These are phyloP conservation scores for Puccinia hordei DNA, from an alignment of 1,284 basidiomycete genomes.

Conservation along the genomic window DNA sequence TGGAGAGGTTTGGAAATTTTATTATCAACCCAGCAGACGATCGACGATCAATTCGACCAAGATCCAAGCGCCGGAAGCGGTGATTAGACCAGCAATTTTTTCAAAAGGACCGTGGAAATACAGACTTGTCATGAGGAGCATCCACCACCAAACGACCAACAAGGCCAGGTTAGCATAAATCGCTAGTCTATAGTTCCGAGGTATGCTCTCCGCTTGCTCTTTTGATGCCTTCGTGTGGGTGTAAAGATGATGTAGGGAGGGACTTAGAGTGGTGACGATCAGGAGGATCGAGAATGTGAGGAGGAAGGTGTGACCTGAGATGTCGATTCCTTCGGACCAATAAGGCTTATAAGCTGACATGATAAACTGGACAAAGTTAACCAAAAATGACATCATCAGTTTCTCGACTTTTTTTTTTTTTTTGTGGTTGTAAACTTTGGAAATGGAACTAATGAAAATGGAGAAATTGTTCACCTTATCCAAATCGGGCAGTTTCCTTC, in stretches of 20 bases:
- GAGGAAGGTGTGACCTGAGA: constrained; percentile 59
- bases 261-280: constrained; percentile 52
- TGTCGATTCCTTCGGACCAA: constrained; percentile 57
- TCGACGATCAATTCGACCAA: constrained; percentile 54
- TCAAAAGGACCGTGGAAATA: constrained; percentile 59
- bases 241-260: constrained; percentile 11
- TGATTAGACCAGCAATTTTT: constrained; percentile 56
- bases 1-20: too few species aligned
- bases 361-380: not conserved
- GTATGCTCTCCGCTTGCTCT: not conserved
- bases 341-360: constrained; percentile 16
- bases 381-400: not conserved
- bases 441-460: not conserved
- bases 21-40: not conserved
- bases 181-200: not conserved
- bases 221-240: not conserved
- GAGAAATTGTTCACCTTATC: not conserved
- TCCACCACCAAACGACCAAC: constrained; percentile 56
- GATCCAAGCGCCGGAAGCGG: constrained; percentile 55
- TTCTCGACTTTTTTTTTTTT: not conserved
- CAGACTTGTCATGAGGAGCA: constrained; percentile 58
- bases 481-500: constrained; percentile 5
- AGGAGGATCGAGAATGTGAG: constrained; percentile 57
- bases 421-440: not conserved
- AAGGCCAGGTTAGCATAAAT: constrained; percentile 51